Evolutionary conservation across 2,329 filamentous ascomycete species (phyloP), one percentile per base, ranked within the genome.

Genomic region (Paradendryphiella salina): DNA sequence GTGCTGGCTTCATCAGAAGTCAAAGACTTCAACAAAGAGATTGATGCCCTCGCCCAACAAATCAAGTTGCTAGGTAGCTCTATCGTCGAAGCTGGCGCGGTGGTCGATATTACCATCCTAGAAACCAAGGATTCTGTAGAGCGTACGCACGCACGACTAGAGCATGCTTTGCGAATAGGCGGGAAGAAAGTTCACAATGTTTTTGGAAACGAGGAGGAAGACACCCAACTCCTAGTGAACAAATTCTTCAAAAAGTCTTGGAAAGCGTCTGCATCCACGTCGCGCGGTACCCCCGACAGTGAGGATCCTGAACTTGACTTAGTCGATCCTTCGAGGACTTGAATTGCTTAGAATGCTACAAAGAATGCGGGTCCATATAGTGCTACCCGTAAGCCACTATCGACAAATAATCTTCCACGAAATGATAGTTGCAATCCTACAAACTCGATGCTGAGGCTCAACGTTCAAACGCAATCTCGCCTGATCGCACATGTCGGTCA

Each of bases 51-150:
- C 4, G 79, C 83, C 1, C 73, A 74, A 14, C 60, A 61, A 8
- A 54, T 73, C 42, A 69, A 85, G 42, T 60, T 70, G 5, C 75
- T 84, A 10, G 79, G 79, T 46, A 77, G 76, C 14, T 80, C 80
- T 32, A 95, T 96, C 63, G 81, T 86, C 51, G 89, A 91, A 64
- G 81, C 85, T 1, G 89, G 89, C 33, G 87, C 89, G 5, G 57
- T 65, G 2, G 59, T 60, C 4, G 69, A 72, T 47, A 49, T 71
- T 36, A 84, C 84, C 17, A 84, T 88, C 62, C 78, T 94, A 50
- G 85, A 95, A 65, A 85, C 88, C 10, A 96, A 96, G 73, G 85
- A 85, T 46, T 80, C 81, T 9, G 78, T 96, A 32, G 88, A 95
- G 63, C 81, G 85, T 50, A 75, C 96, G n/a, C 81, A 86, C 51